Evolutionary conservation across 2,329 filamentous ascomycete species (phyloP).

Genomic region (Coleophoma crateriformis): DNA sequence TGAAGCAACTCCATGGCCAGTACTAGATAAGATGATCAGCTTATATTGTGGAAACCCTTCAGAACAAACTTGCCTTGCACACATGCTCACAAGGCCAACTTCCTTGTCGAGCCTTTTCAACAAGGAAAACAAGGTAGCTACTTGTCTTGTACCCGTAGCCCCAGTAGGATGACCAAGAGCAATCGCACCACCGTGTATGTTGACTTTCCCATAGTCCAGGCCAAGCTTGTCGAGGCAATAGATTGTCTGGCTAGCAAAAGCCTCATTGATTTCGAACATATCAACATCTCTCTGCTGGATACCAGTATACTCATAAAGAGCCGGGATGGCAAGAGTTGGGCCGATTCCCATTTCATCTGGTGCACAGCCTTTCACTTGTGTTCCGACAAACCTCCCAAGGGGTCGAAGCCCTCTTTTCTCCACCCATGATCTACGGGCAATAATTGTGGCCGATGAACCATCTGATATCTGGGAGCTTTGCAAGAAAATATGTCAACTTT

Average conservation of each 20-base stretch:
- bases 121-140: conserved; percentile 42
- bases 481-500: background rate
- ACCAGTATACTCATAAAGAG: conserved; percentile 51
- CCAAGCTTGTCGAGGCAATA: conserved; percentile 41
- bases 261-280: conserved; percentile 64
- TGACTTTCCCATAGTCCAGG: conserved; percentile 40
- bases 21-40: conserved; percentile 7
- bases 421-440: conserved; percentile 60
- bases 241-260: conserved; percentile 19
- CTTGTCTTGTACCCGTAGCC: conserved; percentile 42
- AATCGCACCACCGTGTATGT: conserved; percentile 49
- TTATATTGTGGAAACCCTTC: no score
- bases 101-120: conserved; percentile 39
- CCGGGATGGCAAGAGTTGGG: conserved; percentile 59
- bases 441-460: conserved; percentile 55
- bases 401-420: conserved; percentile 54
- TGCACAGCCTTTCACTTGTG: conserved; percentile 54
- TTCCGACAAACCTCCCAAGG: conserved; percentile 61
- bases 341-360: conserved; percentile 67
- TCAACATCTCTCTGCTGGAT: conserved; percentile 53
- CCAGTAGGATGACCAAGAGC: conserved; percentile 47
- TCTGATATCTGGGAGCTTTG: conserved; percentile 53
- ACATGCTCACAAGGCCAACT: conserved; percentile 46
- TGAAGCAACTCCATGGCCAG: conserved; percentile 16
- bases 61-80: conserved; percentile 18